Conservation (phyloP, 192 early-diverging fungal genomes). For the Lobulomyces angularis region DNA sequence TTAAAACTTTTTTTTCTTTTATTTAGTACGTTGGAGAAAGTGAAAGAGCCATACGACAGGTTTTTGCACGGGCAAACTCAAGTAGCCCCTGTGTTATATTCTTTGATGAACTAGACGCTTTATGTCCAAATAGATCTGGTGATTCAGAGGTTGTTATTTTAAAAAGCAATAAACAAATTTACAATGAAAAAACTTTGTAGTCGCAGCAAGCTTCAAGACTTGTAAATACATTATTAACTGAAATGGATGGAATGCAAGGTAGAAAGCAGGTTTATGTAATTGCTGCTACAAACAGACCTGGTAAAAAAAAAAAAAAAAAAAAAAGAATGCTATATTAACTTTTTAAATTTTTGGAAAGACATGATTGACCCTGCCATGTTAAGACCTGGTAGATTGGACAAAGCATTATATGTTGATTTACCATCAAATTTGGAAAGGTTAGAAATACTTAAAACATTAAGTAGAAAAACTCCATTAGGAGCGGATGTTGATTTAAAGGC, state of each 20-base stretch:
- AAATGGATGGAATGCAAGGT: slow-evolving; percentile 88
- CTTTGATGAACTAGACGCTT: slow-evolving; percentile 95
- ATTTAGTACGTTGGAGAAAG: slow-evolving; percentile 89
- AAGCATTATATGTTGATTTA: slow-evolving; percentile 92
- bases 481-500: slow-evolving; percentile 34
- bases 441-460: slow-evolving; percentile 74
- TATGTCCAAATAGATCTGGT: slow-evolving; percentile 74
- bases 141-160: slow-evolving; percentile 59
- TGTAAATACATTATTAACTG: slow-evolving; percentile 93
- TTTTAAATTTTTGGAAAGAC: slow-evolving; percentile 43
- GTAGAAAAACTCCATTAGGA: slow-evolving; percentile 62
- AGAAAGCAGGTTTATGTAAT: slow-evolving; percentile 88
- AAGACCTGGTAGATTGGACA: slow-evolving; percentile 90
- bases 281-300: slow-evolving; percentile 92
- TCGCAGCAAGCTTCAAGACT: slow-evolving; percentile 83
- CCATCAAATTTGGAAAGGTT: slow-evolving; percentile 65
- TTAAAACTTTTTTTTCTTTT: background rate
- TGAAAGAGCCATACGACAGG: slow-evolving; percentile 87
- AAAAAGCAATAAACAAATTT: slow-evolving; percentile 2
- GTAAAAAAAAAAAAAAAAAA: slow-evolving; percentile 11
- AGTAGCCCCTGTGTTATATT: slow-evolving; percentile 94
- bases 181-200: slow-evolving; percentile 23
- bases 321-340: too few species aligned
- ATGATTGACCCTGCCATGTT: slow-evolving; percentile 98
- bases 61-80: slow-evolving; percentile 84